Evolutionary conservation across 2,329 filamentous ascomycete genomes (phyloP).

Genomic region (Juglanconis oblonga): DNA sequence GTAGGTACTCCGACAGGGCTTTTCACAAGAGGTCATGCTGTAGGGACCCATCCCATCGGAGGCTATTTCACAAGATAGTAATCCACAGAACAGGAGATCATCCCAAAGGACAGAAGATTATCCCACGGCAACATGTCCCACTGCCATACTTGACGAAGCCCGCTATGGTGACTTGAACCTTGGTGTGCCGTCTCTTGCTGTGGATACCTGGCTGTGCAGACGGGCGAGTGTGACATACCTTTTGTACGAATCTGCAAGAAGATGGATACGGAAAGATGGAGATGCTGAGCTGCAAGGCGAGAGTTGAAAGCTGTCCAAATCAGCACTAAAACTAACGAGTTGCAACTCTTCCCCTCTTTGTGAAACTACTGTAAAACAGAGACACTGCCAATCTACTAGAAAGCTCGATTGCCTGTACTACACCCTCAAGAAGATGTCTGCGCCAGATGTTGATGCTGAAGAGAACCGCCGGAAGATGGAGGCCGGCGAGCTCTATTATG

Average conservation of each 20-base stretch:
- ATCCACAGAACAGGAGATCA: too few species aligned
- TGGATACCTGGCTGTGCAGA: background rate
- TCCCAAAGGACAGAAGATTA: too few species aligned
- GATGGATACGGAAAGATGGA: constrained; percentile 1
- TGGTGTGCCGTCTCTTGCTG: background rate
- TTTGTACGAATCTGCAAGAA: background rate
- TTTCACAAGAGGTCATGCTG: too few species aligned
- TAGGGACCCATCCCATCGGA: too few species aligned
- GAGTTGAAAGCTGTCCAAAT: background rate
- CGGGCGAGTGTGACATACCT: background rate
- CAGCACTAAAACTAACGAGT: background rate
- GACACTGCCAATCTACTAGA: background rate
- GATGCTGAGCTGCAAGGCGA: background rate
- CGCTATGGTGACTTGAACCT: background rate
- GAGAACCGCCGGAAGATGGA: constrained; percentile 58
- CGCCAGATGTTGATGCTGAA: constrained; percentile 31
- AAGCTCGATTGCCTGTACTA: too few species aligned
- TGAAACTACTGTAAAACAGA: background rate
- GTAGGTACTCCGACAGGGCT: too few species aligned
- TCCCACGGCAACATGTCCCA: too few species aligned
- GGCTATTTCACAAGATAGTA: too few species aligned
- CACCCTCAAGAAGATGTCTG: constrained; percentile 3
- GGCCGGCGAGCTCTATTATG: constrained; percentile 69
- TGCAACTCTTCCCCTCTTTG: background rate
- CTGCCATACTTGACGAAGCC: background rate